A percentile compares a stretch with the other conserved stretches of the same genome.
Conservation (phyloP, 805 yeast genomes). For the Saturnispora dispora region DNA sequence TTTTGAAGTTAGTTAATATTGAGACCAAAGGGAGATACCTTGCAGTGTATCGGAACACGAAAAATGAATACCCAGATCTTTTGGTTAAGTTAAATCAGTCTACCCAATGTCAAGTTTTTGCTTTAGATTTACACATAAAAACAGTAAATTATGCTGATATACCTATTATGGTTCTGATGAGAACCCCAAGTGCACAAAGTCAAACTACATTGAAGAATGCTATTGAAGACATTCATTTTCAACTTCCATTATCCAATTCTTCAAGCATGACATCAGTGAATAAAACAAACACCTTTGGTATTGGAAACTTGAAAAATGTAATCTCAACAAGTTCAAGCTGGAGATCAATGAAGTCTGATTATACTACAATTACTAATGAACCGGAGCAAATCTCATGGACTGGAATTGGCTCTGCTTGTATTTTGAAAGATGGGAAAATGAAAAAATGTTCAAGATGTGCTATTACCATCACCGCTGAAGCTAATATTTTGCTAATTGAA, state of each 20-base stretch:
- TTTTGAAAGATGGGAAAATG: conserved; percentile 5
- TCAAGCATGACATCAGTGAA: conserved; percentile 2
- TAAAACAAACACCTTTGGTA: background rate
- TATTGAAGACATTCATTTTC: background rate
- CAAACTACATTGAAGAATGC: conserved; percentile 3
- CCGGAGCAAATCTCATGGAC: conserved; percentile 2
- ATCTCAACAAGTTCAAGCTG: conserved; percentile 7
- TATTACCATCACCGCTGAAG: conserved; percentile 2
- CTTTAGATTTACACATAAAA: conserved; percentile 14
- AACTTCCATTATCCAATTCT: background rate
- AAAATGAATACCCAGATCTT: background rate
- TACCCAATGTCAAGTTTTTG: conserved; percentile 8
- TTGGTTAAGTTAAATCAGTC: conserved; percentile 3
- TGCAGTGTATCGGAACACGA: background rate
- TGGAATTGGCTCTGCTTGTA: conserved; percentile 3
- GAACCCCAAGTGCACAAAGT: conserved; percentile 4
- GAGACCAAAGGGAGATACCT: background rate
- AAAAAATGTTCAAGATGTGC: conserved; percentile 13
- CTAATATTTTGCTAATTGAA: conserved; percentile 1
- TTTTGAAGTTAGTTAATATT: background rate
- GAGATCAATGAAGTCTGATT: conserved; percentile 2
- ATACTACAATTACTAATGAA: background rate
- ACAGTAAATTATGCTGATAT: conserved; percentile 6
- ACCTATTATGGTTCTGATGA: conserved; percentile 9
- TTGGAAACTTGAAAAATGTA: background rate